Conservation (phyloP, 2,329 filamentous ascomycete genomes). For the Colletotrichum sp. region DNA sequence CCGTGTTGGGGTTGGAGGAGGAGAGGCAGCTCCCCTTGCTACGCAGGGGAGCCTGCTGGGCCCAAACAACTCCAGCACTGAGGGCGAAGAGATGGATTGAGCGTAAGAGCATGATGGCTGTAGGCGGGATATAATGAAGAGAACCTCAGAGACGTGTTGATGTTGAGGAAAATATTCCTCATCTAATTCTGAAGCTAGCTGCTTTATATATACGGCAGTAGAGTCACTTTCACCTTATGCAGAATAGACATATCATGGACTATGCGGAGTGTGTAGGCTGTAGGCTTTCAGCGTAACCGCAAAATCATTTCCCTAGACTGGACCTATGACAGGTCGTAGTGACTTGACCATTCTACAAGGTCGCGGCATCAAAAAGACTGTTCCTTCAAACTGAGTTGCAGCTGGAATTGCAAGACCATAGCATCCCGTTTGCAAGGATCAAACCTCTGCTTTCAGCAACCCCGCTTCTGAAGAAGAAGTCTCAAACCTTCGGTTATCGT, state of each 20-base stretch:
- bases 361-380: too few relatives aligned
- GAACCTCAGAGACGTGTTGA: fast-evolving
- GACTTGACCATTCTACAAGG: too few relatives aligned
- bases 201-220: too few relatives aligned
- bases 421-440: background rate
- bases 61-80: background rate
- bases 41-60: background rate
- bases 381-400: too few relatives aligned
- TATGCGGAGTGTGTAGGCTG: fast-evolving
- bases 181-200: too few relatives aligned
- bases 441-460: background rate
- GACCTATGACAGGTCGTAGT: too few relatives aligned
- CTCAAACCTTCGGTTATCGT: fast-evolving
- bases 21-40: background rate
- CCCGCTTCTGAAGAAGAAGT: background rate
- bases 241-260: too few relatives aligned
- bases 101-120: background rate
- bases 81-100: fast-evolving
- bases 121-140: fast-evolving
- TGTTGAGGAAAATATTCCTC: fast-evolving
- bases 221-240: too few relatives aligned
- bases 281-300: too few relatives aligned
- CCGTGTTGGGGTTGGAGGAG: background rate
- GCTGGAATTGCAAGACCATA: background rate
- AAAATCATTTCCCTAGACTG: fast-evolving